Conservation (phyloP, 2,329 filamentous ascomycete genomes). For the Elsinoe fawcettii region DNA sequence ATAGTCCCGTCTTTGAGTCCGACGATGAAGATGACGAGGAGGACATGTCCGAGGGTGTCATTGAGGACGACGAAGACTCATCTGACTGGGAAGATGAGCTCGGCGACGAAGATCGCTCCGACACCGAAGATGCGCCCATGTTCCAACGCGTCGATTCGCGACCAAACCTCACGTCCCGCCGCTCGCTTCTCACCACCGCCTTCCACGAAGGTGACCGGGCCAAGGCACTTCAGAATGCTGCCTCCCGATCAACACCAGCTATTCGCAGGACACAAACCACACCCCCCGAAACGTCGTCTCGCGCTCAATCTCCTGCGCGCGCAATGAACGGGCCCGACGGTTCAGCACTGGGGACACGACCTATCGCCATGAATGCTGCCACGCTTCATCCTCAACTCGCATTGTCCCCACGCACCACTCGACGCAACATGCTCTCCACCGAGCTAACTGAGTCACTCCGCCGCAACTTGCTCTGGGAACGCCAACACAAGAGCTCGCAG, state of each 20-base stretch:
- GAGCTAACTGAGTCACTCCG: conserved; percentile 90
- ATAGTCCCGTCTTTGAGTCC: conserved; percentile 53
- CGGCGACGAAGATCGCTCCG: conserved; percentile 69
- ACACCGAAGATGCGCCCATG: conserved; percentile 63
- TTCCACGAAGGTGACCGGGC: conserved; percentile 73
- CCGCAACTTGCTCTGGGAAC: conserved; percentile 87
- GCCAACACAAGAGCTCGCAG: conserved; percentile 86
- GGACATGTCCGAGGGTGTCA: conserved; percentile 73
- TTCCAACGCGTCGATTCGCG: conserved; percentile 90
- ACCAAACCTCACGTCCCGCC: conserved; percentile 73
- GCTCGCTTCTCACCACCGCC: conserved; percentile 83
- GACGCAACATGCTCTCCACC: conserved; percentile 89
- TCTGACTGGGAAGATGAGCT: conserved; percentile 53
- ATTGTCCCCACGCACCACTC: conserved; percentile 82
- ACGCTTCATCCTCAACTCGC: conserved; percentile 57
- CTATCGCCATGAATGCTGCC: conserved; percentile 67
- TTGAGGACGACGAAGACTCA: conserved; percentile 49
- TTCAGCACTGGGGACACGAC: conserved; percentile 49
- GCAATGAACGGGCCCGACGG: conserved; percentile 8
- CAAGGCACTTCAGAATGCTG: conserved; percentile 59
- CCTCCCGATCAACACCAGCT: conserved; percentile 42
- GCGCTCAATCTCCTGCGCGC: conserved; percentile 10
- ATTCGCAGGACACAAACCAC: conserved; percentile 12
- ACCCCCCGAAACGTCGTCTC: conserved; percentile 9
- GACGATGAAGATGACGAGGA: conserved; percentile 49